Evolutionary conservation across 148 eudicot genomes (phyloP).

Genomic region (Nepenthes gracilis): DNA sequence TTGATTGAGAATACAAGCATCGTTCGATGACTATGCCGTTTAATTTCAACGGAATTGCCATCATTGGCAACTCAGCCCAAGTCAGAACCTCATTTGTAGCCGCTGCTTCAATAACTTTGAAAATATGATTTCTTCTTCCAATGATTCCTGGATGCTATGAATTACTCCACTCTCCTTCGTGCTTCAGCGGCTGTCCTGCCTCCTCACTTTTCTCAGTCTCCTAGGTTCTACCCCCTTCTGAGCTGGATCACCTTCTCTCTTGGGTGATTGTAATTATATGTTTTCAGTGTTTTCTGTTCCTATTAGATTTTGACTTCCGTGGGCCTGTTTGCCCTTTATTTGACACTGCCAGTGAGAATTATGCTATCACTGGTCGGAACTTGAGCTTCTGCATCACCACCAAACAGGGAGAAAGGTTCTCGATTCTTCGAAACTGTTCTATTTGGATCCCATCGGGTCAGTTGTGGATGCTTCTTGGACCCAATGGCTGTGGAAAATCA

Average conservation of each 20-base stretch:
- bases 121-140: no score
- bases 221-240: background rate
- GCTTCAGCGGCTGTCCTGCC: constrained; percentile 14
- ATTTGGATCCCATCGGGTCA: constrained; percentile 71
- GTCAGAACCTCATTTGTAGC: no score
- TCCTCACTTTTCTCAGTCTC: constrained; percentile 8
- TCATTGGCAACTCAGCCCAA: no score
- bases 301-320: background rate
- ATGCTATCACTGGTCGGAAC: constrained; percentile 52
- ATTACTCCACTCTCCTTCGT: constrained; percentile 9
- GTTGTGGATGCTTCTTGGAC: constrained; percentile 98
- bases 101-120: no score
- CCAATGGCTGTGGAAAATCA: constrained; percentile 91
- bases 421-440: constrained; percentile 71
- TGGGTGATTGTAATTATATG: constrained; percentile 11
- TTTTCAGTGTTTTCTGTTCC: background rate
- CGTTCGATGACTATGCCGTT: no score
- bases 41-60: no score
- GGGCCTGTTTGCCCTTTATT: background rate
- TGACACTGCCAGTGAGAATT: constrained; percentile 11
- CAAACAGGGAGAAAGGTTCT: constrained; percentile 28
- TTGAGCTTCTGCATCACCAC: constrained; percentile 43
- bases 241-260: background rate
- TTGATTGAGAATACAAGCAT: no score
- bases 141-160: constrained; percentile 9